A percentile compares a stretch with the other conserved stretches of the same genome.
Conservation (phyloP, 768 basidiomycete species). For the Cantharellus anzutake region DNA sequence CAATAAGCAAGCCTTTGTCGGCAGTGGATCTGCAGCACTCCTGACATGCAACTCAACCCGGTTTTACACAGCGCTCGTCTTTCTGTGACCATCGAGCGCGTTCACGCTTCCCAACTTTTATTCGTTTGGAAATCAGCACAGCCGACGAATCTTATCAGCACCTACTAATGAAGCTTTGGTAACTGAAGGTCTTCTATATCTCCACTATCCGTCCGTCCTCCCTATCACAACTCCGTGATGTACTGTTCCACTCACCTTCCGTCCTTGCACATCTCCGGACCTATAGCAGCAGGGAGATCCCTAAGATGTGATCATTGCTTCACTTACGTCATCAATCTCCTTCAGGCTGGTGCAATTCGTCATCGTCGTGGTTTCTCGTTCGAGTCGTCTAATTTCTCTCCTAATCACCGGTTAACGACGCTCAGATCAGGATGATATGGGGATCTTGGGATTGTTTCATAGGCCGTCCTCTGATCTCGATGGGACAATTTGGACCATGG, state of each 20-base stretch:
- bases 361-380: background rate
- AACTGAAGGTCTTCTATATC: too few relatives aligned
- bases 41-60: background rate
- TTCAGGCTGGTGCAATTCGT: background rate
- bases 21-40: background rate
- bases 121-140: background rate
- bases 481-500: too few relatives aligned
- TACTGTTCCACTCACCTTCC: background rate
- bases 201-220: background rate
- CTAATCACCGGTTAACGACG: background rate
- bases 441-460: too few relatives aligned
- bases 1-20: too few relatives aligned
- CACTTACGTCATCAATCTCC: background rate
- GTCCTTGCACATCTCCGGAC: background rate
- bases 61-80: background rate
- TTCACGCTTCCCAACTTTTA: background rate
- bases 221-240: background rate
- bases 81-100: background rate
- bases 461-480: too few relatives aligned
- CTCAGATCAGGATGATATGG: background rate
- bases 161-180: background rate
- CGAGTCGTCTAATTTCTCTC: too few relatives aligned
- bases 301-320: background rate
- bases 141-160: background rate
- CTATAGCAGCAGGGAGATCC: background rate